Conservation (phyloP, 768 basidiomycete species). For the Macrolepiota fuliginosa region DNA sequence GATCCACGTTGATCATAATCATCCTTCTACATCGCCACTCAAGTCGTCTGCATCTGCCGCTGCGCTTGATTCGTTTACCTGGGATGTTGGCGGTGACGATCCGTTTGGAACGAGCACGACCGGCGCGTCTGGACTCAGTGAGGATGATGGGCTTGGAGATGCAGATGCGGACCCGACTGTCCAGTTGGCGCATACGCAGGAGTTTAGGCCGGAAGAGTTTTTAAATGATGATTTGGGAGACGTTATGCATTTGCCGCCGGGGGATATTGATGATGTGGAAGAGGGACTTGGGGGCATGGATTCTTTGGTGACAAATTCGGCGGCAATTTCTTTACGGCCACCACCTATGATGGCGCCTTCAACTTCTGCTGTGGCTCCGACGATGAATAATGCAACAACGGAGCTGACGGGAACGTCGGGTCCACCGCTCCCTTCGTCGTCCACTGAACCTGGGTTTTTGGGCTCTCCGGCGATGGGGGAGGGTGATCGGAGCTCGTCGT, state of each 20-base stretch:
- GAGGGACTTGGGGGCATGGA: background rate
- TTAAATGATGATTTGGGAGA: constrained; percentile 9
- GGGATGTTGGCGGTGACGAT: constrained; percentile 11
- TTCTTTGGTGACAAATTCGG: background rate
- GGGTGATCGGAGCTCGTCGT: constrained; percentile 51
- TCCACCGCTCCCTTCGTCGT: constrained; percentile 26
- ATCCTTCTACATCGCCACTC: constrained; percentile 12
- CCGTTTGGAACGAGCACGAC: constrained; percentile 1
- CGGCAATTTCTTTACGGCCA: background rate
- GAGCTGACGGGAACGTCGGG: background rate
- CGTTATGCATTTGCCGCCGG: constrained; percentile 11
- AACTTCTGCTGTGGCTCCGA: background rate
- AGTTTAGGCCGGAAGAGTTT: constrained; percentile 11
- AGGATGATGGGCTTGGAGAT: background rate
- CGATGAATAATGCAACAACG: background rate
- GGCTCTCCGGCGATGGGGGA: constrained; percentile 22
- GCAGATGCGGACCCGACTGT: background rate
- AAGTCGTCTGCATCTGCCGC: constrained; percentile 13
- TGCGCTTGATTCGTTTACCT: constrained; percentile 11
- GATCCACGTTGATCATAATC: constrained; percentile 13
- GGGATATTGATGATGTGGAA: constrained; percentile 4
- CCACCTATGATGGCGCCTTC: background rate
- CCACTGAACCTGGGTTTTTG: constrained; percentile 8
- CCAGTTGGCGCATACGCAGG: background rate
- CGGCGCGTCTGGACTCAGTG: background rate